A percentile compares a stretch with the other conserved stretches of the same genome.
Conservation (phyloP, 805 yeast genomes). For the Grigorovia humatica region DNA sequence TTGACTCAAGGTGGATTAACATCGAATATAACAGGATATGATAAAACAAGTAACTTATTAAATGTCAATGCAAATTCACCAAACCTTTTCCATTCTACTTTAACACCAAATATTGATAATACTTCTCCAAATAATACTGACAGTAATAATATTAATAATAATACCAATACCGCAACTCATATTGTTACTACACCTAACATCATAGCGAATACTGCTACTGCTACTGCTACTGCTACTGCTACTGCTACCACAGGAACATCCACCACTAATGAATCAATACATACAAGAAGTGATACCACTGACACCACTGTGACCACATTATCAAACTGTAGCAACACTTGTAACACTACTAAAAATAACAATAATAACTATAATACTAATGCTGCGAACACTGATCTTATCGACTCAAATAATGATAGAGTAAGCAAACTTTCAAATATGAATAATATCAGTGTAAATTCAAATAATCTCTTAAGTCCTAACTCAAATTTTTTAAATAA, state of each 20-base stretch:
- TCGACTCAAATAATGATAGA: too few relatives aligned
- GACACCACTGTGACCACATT: too few relatives aligned
- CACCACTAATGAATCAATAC: too few relatives aligned
- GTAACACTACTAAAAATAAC: not conserved
- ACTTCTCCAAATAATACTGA: not conserved
- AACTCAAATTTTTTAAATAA: conserved; percentile 7
- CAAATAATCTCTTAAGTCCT: not conserved
- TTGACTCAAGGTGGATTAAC: not conserved
- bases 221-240: too few relatives aligned
- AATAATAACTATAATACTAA: not conserved
- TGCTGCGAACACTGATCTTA: too few relatives aligned
- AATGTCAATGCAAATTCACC: not conserved
- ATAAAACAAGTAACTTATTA: not conserved
- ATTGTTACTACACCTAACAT: not conserved
- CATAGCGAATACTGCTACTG: not conserved
- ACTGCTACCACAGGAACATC: not conserved
- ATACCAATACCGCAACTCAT: too few relatives aligned
- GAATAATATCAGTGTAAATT: not conserved
- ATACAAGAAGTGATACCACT: too few relatives aligned
- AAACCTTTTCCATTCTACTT: not conserved
- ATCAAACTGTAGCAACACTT: too few relatives aligned
- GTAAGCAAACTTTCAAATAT: too few relatives aligned
- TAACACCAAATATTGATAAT: not conserved
- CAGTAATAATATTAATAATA: not conserved
- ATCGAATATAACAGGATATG: not conserved